These are phyloP conservation scores for Carex kokanica DNA, from an alignment of 176 grass and related monocot species.

Conservation along the genomic window DNA sequence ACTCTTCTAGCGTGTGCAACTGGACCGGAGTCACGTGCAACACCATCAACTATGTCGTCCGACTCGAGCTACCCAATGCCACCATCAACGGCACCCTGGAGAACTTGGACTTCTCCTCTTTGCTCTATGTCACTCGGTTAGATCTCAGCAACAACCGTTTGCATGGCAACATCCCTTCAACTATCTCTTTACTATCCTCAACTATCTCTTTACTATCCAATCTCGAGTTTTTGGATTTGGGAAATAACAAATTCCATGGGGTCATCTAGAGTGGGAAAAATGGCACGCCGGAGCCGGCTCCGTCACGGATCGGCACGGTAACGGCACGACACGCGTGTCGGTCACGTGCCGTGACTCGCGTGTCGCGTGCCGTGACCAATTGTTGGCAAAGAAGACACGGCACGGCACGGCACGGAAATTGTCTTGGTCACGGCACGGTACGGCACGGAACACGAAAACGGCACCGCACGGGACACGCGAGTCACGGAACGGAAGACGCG, in stretches of 20 bases:
- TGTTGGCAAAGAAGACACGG: too few relatives aligned
- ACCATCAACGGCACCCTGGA: constrained; percentile 36
- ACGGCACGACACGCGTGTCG: too few relatives aligned
- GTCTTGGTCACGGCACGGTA: too few relatives aligned
- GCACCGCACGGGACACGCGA: too few relatives aligned
- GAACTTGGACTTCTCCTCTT: constrained; percentile 30
- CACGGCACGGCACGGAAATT: too few relatives aligned
- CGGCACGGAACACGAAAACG: too few relatives aligned
- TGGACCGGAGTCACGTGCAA: constrained; percentile 49
- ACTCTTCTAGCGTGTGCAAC: constrained; percentile 26
- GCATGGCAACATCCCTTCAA: constrained; percentile 38
- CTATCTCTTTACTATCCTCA: constrained; percentile 34
- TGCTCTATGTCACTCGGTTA: constrained; percentile 37
- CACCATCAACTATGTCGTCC: constrained; percentile 18
- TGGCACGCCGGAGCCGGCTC: too few relatives aligned
- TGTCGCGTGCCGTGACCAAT: too few relatives aligned
- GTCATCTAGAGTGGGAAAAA: too few relatives aligned
- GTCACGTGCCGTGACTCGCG: too few relatives aligned
- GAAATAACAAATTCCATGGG: constrained; percentile 41
- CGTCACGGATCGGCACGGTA: too few relatives aligned
- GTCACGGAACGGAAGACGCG: too few relatives aligned
- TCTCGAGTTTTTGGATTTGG: constrained; percentile 43
- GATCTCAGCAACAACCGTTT: constrained; percentile 63
- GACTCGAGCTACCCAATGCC: constrained; percentile 24
- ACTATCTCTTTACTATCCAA: constrained; percentile 34